These are phyloP conservation scores for Forsythia suspensa DNA, from an alignment of 257 asterid genomes.

Conservation along the genomic window DNA sequence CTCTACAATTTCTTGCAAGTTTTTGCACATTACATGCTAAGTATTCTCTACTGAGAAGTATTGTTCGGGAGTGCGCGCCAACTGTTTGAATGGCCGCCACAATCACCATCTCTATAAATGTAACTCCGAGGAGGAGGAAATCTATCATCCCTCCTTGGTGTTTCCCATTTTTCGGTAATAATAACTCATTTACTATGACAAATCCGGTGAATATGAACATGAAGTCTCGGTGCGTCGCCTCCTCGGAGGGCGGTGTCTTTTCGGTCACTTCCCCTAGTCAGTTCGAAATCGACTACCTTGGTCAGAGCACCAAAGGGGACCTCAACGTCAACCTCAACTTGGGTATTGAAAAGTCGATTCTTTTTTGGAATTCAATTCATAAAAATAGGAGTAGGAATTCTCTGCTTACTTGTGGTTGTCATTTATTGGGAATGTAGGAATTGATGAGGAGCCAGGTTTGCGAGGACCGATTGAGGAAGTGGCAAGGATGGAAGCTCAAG, in stretches of 20 bases:
- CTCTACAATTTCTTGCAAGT: neutral
- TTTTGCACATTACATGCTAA: no score
- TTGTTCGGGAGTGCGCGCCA: neutral
- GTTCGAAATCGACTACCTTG: slow-evolving; percentile 69
- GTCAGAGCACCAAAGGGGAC: slow-evolving; percentile 86
- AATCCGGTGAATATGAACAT: slow-evolving; percentile 5
- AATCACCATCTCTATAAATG: neutral
- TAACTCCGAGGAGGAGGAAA: neutral
- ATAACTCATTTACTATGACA: neutral
- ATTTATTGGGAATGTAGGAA: slow-evolving; percentile 29
- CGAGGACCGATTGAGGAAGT: slow-evolving; percentile 80
- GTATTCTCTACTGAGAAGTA: neutral
- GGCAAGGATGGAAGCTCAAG: slow-evolving; percentile 71
- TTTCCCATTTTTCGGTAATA: neutral
- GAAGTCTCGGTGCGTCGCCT: slow-evolving; percentile 29
- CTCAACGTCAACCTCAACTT: slow-evolving; percentile 48
- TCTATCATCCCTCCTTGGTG: neutral
- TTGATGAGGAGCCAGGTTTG: slow-evolving; percentile 40
- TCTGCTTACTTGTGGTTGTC: neutral
- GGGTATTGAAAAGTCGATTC: slow-evolving; percentile 15
- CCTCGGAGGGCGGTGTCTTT: slow-evolving; percentile 38
- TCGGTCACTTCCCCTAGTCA: slow-evolving; percentile 50
- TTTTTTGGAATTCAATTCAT: neutral
- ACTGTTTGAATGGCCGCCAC: neutral
- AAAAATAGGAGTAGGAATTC: neutral